Conservation (phyloP, 495 filamentous ascomycete genomes). For the Talaromyces borbonicus region DNA sequence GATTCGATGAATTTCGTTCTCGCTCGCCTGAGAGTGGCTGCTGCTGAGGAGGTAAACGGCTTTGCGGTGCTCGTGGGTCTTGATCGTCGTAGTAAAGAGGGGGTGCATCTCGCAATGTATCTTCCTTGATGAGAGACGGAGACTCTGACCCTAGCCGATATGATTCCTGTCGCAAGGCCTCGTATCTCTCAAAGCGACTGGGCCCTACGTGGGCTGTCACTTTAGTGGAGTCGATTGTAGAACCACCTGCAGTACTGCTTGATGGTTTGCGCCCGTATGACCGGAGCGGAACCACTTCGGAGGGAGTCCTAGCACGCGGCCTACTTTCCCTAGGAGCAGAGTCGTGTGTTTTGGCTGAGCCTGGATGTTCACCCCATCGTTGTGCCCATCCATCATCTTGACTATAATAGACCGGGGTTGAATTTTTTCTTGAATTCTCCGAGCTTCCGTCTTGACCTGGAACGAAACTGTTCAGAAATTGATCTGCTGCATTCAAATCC, state of each 20-base stretch:
- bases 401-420: not conserved
- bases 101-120: constrained; percentile 5
- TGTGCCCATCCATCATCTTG: not conserved
- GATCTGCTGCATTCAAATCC: constrained; percentile 24
- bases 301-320: not conserved
- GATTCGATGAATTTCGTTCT: not conserved
- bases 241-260: not conserved
- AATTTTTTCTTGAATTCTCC: constrained; percentile 6
- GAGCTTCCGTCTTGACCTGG: constrained; percentile 12
- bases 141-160: constrained; percentile 10
- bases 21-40: not conserved
- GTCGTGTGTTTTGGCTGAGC: not conserved
- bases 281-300: constrained; percentile 1
- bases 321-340: not conserved
- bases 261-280: constrained; percentile 2
- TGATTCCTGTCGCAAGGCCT: constrained; percentile 9
- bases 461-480: constrained; percentile 29
- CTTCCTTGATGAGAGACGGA: constrained; percentile 8
- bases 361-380: not conserved
- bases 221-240: constrained; percentile 3
- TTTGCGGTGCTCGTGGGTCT: constrained; percentile 1
- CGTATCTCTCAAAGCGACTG: constrained; percentile 13
- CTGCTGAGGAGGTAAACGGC: constrained; percentile 9
- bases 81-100: constrained; percentile 12
- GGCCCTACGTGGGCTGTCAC: not conserved